A percentile compares a stretch with the other conserved stretches of the same genome.
Conservation (phyloP, 2,329 filamentous ascomycete species). For the Pseudogymnoascus sp. region DNA sequence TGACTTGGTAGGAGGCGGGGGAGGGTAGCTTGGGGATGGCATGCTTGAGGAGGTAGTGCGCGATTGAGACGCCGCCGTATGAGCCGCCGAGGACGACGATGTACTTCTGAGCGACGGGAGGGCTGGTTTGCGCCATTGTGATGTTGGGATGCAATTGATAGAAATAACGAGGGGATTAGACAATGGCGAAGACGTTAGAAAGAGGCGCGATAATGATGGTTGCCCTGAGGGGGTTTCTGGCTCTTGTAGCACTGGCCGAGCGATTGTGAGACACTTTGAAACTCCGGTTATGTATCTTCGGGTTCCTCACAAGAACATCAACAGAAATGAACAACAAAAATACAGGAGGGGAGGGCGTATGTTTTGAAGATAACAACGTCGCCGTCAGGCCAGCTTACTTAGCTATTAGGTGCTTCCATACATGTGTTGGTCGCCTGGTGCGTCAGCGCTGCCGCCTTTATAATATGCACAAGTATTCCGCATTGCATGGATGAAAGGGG, state of each 20-base stretch:
- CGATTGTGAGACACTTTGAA: neutral
- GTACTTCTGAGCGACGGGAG: constrained; percentile 13
- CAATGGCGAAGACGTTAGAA: neutral
- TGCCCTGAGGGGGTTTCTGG: neutral
- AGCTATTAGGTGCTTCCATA: neutral
- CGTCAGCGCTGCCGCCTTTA: neutral
- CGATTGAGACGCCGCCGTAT: constrained; percentile 43
- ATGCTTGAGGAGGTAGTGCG: constrained; percentile 49
- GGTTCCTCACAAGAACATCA: neutral
- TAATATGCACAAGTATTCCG: neutral
- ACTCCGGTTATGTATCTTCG: neutral
- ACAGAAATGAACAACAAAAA: neutral
- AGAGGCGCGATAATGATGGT: neutral
- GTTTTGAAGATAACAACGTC: neutral
- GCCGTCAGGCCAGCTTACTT: neutral
- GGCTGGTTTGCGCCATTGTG: neutral
- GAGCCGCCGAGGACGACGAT: constrained; percentile 49
- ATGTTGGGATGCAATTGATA: neutral
- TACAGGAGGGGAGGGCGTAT: neutral
- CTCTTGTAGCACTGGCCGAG: neutral
- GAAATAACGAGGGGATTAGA: neutral
- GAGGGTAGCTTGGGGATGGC: constrained; percentile 35
- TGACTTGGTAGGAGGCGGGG: constrained; percentile 33
- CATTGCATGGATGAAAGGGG: neutral
- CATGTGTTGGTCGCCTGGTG: neutral